phyloP scores from a whole-genome alignment of 2,329 filamentous ascomycete genomes.

The Hymenoscyphus fraxineus region DNA sequence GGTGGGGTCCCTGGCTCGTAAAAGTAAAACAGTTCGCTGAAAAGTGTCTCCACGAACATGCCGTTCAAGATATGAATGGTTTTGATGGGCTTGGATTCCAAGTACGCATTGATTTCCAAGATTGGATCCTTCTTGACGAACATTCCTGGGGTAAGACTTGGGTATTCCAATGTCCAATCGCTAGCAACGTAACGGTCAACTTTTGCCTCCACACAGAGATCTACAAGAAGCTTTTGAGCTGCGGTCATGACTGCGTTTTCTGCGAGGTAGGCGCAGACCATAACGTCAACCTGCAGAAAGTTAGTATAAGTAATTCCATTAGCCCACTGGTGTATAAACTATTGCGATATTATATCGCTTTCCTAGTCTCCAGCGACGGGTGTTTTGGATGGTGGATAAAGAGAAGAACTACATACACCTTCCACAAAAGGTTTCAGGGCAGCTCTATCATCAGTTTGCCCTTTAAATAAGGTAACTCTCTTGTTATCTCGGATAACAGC shows the following conservation, averaged over 20 bases:
- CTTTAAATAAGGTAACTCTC: not conserved
- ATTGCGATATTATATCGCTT: too few species aligned
- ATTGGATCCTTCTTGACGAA: not conserved
- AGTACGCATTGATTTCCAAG: not conserved
- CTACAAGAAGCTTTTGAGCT: not conserved
- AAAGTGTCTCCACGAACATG: not conserved
- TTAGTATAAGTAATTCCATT: too few species aligned
- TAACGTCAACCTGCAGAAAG: not conserved
- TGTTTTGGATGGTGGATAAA: too few species aligned
- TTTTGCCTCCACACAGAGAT: not conserved
- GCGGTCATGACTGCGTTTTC: not conserved
- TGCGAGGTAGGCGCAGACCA: not conserved
- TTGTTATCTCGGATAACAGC: not conserved
- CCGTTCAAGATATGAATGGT: not conserved
- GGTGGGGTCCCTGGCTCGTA: not conserved
- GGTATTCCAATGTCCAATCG: not conserved
- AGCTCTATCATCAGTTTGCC: not conserved
- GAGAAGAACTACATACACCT: not conserved
- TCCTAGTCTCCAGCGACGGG: too few species aligned
- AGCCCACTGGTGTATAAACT: too few species aligned
- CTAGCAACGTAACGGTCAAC: not conserved
- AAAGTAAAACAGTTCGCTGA: not conserved
- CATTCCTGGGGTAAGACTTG: not conserved
- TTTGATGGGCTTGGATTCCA: not conserved
- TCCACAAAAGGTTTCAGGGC: not conserved